These are phyloP conservation scores for Lepraria neglecta DNA, from an alignment of 495 filamentous ascomycete species.

Conservation along the genomic window DNA sequence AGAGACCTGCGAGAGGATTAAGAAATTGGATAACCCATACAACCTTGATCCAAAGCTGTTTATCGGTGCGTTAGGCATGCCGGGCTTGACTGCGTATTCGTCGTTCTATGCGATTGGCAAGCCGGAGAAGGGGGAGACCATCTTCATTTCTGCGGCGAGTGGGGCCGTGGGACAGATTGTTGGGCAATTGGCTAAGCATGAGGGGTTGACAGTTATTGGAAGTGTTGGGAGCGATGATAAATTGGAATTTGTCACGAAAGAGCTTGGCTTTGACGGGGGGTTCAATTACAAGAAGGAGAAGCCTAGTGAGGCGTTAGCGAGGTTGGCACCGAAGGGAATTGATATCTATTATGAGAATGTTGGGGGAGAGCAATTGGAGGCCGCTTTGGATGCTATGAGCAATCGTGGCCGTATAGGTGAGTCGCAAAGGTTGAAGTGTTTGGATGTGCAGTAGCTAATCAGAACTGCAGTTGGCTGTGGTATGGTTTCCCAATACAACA, in stretches of 20 bases:
- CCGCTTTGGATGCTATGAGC: conserved; percentile 64
- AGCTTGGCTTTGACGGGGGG: conserved; percentile 61
- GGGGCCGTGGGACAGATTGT: conserved; percentile 75
- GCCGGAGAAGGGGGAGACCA: conserved; percentile 75
- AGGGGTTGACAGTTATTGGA: conserved; percentile 80
- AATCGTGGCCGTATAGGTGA: conserved; percentile 61
- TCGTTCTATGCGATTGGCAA: conserved; percentile 66
- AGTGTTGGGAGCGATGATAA: conserved; percentile 65
- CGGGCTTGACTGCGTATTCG: conserved; percentile 68
- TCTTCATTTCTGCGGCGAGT: conserved; percentile 67
- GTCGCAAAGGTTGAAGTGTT: conserved; percentile 40
- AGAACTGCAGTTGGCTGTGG: conserved; percentile 49
- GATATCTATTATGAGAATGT: conserved; percentile 98
- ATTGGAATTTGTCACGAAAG: conserved; percentile 58
- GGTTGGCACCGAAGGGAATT: conserved; percentile 74
- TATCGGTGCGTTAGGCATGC: conserved; percentile 69
- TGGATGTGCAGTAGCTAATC: neutral
- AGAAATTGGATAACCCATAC: conserved; percentile 53
- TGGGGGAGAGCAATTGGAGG: conserved; percentile 80
- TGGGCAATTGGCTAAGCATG: conserved; percentile 72
- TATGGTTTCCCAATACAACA: conserved; percentile 77
- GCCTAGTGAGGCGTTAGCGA: conserved; percentile 58
- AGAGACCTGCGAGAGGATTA: conserved; percentile 29
- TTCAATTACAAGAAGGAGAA: conserved; percentile 78
- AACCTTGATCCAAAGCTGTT: conserved; percentile 57